These are phyloP conservation scores for Pachyrhizus erosus DNA, from an alignment of 306 rosid genomes.

Conservation along the genomic window DNA sequence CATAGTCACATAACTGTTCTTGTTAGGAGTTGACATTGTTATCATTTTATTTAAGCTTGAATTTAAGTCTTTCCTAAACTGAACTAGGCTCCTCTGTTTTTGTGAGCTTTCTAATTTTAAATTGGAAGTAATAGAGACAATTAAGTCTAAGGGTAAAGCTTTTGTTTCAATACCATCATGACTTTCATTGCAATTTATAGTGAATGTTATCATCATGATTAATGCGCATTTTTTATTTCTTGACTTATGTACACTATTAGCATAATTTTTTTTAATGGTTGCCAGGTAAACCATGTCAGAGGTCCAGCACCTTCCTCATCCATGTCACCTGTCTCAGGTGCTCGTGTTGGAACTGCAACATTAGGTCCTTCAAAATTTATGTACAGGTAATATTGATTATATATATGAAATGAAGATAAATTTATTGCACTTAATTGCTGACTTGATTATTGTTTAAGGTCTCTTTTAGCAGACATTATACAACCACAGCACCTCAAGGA, in stretches of 20 bases:
- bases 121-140: neutral
- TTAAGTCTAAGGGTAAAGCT: constrained; percentile 20
- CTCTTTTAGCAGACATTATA: constrained; percentile 95
- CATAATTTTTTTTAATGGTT: constrained; percentile 37
- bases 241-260: constrained; percentile 6
- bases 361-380: constrained; percentile 84
- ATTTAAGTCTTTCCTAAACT: constrained; percentile 15
- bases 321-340: constrained; percentile 60
- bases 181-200: constrained; percentile 13
- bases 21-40: constrained; percentile 7
- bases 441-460: constrained; percentile 67
- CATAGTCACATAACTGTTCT: constrained; percentile 20
- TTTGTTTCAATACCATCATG: constrained; percentile 32
- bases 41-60: constrained; percentile 23
- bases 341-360: constrained; percentile 65
- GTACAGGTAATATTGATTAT: constrained; percentile 70
- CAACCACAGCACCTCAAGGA: constrained; percentile 94
- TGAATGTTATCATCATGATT: constrained; percentile 18
- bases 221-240: constrained; percentile 9
- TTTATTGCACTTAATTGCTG: constrained; percentile 45
- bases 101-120: constrained; percentile 26
- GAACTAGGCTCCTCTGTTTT: constrained; percentile 24
- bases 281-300: constrained; percentile 73
- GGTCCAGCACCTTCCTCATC: constrained; percentile 65
- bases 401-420: constrained; percentile 25